phyloP scores from a whole-genome alignment of 2,329 filamentous ascomycete species.

The Fulvia fulva region DNA sequence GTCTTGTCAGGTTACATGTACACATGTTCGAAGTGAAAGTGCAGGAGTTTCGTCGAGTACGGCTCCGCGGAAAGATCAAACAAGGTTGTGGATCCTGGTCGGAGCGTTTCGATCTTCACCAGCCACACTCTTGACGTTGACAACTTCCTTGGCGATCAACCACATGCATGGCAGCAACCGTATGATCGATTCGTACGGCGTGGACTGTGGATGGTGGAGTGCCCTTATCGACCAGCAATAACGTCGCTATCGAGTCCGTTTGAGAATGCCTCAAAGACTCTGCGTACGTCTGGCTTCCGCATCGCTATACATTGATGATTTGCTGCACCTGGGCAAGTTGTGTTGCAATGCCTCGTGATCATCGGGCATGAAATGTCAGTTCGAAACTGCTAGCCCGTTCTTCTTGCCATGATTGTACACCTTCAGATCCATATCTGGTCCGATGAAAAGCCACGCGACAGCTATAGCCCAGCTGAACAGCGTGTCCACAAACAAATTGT shows the following conservation, averaged over 20 bases:
- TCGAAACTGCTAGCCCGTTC: slow-evolving; percentile 38
- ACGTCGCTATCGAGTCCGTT: not conserved
- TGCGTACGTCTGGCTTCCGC: no score
- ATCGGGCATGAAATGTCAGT: no score
- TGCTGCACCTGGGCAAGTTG: no score
- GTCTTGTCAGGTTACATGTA: not conserved
- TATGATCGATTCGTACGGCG: not conserved
- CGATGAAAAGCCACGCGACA: slow-evolving; percentile 54
- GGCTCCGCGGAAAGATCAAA: not conserved
- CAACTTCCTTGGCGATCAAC: not conserved
- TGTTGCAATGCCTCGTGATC: no score
- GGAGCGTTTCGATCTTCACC: not conserved
- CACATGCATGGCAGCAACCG: not conserved
- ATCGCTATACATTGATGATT: no score
- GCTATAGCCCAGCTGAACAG: slow-evolving; percentile 52
- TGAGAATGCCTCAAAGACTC: no score
- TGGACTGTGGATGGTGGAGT: no score
- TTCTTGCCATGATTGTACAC: slow-evolving; percentile 56
- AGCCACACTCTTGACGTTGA: not conserved
- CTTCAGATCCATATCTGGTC: slow-evolving; percentile 55
- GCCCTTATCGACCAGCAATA: no score
- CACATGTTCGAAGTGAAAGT: not conserved
- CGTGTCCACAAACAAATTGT: slow-evolving; percentile 52
- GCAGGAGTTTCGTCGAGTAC: not conserved
- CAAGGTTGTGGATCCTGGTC: not conserved